phyloP scores from a whole-genome alignment of 192 early-diverging fungal species.

The Entomortierella parvispora region DNA sequence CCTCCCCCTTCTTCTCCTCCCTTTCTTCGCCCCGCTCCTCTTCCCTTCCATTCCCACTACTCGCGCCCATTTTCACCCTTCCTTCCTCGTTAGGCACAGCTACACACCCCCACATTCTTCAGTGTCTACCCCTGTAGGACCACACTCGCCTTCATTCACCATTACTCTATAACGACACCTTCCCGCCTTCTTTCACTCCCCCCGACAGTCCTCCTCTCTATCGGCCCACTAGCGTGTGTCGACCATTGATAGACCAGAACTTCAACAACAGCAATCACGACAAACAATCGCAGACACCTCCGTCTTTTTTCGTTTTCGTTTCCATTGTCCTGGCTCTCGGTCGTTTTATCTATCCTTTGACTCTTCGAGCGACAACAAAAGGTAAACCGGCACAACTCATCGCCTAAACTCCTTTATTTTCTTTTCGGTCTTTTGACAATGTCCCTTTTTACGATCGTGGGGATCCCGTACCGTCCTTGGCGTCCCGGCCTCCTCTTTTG shows the following conservation, averaged over 20 bases:
- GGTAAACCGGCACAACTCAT: too few species aligned
- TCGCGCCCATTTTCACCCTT: neutral
- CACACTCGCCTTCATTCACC: too few species aligned
- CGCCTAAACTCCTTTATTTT: too few species aligned
- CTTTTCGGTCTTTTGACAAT: too few species aligned
- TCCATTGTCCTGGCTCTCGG: constrained; percentile 4
- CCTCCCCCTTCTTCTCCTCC: neutral
- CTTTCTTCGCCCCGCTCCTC: neutral
- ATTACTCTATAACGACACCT: neutral
- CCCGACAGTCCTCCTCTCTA: neutral
- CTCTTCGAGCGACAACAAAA: neutral
- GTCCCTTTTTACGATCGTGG: too few species aligned
- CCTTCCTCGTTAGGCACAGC: too few species aligned
- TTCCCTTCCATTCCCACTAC: neutral
- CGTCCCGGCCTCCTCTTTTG: too few species aligned
- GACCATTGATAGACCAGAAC: neutral
- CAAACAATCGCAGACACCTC: too few species aligned
- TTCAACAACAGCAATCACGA: too few species aligned
- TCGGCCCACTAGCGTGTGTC: neutral
- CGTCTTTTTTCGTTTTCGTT: constrained; percentile 15
- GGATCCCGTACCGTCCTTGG: too few species aligned
- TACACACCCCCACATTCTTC: too few species aligned
- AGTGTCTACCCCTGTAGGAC: too few species aligned
- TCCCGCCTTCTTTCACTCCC: constrained; percentile 5
- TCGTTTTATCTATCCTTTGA: neutral